Conservation (phyloP, 192 early-diverging fungal species). For the Dissophora globulifera region DNA sequence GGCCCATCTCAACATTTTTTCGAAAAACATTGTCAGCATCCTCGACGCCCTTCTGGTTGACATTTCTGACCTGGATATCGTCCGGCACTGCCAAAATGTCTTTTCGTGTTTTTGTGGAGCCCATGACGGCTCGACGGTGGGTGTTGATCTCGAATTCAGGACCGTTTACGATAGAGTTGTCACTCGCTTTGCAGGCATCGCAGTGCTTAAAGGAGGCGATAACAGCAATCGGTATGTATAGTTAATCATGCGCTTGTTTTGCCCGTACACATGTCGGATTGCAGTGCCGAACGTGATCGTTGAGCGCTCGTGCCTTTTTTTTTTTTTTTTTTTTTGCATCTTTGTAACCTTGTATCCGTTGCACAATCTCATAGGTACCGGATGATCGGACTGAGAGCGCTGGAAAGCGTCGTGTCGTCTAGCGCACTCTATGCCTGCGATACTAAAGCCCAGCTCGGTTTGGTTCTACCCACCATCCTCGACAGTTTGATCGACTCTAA, state of each 20-base stretch:
- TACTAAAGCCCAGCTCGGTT: slow-evolving; percentile 68
- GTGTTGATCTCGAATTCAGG: slow-evolving; percentile 73
- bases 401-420: slow-evolving; percentile 71
- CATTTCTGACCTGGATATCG: slow-evolving; percentile 41
- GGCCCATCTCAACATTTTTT: slow-evolving; percentile 83
- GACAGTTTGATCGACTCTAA: slow-evolving; percentile 47
- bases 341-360: background rate
- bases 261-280: too few relatives aligned
- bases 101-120: slow-evolving; percentile 77
- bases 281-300: too few relatives aligned
- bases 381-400: slow-evolving; percentile 69
- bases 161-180: slow-evolving; percentile 67
- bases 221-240: slow-evolving; percentile 36
- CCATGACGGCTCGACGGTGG: slow-evolving; percentile 77
- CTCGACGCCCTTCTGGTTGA: slow-evolving; percentile 57
- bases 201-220: slow-evolving; percentile 26
- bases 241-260: too few relatives aligned
- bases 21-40: slow-evolving; percentile 79
- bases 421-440: slow-evolving; percentile 71
- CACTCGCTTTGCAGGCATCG: slow-evolving; percentile 61
- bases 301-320: background rate
- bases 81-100: slow-evolving; percentile 45
- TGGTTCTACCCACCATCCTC: slow-evolving; percentile 67
- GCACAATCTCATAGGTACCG: slow-evolving; percentile 28
- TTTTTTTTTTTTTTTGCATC: background rate